These are phyloP conservation scores for Annulohypoxylon truncatum DNA, from an alignment of 2,329 filamentous ascomycete genomes.

Conservation along the genomic window DNA sequence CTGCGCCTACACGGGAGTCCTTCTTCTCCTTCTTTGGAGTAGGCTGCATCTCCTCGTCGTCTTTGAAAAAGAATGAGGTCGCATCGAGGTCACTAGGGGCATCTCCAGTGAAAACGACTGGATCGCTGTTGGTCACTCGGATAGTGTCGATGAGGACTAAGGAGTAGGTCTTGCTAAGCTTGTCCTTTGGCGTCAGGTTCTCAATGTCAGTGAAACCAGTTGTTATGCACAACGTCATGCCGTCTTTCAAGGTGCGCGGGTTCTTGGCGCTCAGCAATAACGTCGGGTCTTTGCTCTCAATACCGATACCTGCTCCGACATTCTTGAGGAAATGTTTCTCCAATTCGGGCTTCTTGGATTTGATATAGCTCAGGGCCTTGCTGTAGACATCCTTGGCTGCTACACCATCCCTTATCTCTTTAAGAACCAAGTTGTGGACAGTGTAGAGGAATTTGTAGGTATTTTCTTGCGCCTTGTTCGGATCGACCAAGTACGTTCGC, in stretches of 20 bases:
- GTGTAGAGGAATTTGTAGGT: slow-evolving; percentile 90
- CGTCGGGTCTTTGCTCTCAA: slow-evolving; percentile 87
- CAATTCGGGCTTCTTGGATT: slow-evolving; percentile 91
- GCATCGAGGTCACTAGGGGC: slow-evolving; percentile 91
- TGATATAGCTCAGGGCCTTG: slow-evolving; percentile 84
- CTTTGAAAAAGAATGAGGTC: slow-evolving; percentile 98
- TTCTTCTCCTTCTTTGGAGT: slow-evolving; percentile 92
- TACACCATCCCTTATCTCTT: slow-evolving; percentile 88
- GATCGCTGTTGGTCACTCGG: slow-evolving; percentile 81
- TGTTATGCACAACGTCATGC: slow-evolving; percentile 94
- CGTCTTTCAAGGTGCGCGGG: slow-evolving; percentile 83
- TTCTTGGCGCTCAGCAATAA: slow-evolving; percentile 91
- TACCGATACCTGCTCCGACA: slow-evolving; percentile 90
- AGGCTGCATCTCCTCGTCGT: slow-evolving; percentile 88
- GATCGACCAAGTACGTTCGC: slow-evolving; percentile 95
- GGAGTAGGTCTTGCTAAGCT: slow-evolving; percentile 89
- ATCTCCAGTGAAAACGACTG: slow-evolving; percentile 92
- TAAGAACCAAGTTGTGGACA: slow-evolving; percentile 89
- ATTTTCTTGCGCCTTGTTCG: slow-evolving; percentile 93
- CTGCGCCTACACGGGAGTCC: slow-evolving; percentile 82
- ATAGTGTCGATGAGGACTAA: slow-evolving; percentile 93
- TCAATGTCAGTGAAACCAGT: slow-evolving; percentile 91
- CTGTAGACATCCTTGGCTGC: slow-evolving; percentile 89
- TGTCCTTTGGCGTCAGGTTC: slow-evolving; percentile 88
- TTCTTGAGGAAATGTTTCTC: slow-evolving; percentile 96